phyloP scores from a whole-genome alignment of 805 yeast species.

The Lipomyces yamanashiensis region DNA sequence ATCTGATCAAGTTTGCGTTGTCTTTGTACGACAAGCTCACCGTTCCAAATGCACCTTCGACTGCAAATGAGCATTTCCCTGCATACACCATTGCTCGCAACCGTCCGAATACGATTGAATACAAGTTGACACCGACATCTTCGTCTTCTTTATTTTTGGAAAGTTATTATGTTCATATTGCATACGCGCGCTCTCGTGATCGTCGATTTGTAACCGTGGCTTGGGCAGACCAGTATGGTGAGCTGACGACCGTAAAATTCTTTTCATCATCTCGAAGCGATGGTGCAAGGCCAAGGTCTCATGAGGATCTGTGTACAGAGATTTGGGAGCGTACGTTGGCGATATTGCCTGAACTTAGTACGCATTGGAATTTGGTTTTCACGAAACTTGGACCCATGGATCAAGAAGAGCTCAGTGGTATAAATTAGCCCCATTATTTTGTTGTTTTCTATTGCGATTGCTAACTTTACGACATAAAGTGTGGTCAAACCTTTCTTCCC shows the following conservation, averaged over 20 bases:
- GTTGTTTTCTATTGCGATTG: not conserved
- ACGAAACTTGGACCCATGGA: constrained; percentile 47
- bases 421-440: not conserved
- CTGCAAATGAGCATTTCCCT: constrained; percentile 33
- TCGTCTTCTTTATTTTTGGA: constrained; percentile 53
- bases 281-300: constrained; percentile 36
- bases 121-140: constrained; percentile 39
- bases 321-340: constrained; percentile 45
- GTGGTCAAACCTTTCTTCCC: constrained; percentile 34
- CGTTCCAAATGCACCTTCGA: constrained; percentile 5
- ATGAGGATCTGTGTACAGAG: constrained; percentile 43
- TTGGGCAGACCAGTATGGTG: constrained; percentile 87
- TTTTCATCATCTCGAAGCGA: constrained; percentile 43
- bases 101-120: constrained; percentile 43
- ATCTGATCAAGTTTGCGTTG: constrained; percentile 41
- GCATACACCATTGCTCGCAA: constrained; percentile 46
- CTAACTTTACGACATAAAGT: constrained; percentile 6
- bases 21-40: constrained; percentile 43
- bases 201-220: constrained; percentile 84
- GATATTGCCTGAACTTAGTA: constrained; percentile 36
- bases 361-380: constrained; percentile 46
- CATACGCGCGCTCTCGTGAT: constrained; percentile 81
- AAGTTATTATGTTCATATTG: constrained; percentile 80
- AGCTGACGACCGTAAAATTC: constrained; percentile 61
- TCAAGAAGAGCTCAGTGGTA: constrained; percentile 41